Conservation (phyloP, 768 basidiomycete species). For the Clathrus columnatus region DNA sequence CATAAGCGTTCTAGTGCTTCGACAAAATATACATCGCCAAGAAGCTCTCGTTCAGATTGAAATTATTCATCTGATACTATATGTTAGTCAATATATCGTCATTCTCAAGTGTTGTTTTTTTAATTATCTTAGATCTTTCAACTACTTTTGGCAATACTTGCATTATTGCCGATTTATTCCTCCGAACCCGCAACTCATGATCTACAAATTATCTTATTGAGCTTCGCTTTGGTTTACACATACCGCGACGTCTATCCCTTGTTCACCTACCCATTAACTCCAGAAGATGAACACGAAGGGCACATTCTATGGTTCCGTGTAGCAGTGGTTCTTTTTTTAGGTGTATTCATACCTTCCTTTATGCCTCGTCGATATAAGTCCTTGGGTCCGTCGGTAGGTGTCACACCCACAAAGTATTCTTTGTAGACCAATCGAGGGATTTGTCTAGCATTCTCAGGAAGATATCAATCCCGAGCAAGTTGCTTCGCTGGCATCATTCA, state of each 20-base stretch:
- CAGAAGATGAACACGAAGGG: constrained; percentile 42
- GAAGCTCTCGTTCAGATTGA: neutral
- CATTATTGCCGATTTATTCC: neutral
- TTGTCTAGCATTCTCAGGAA: constrained; percentile 24
- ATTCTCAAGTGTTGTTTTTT: neutral
- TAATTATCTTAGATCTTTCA: neutral
- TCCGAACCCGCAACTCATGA: neutral
- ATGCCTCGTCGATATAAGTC: constrained; percentile 52
- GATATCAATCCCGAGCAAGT: constrained; percentile 40
- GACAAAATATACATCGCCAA: neutral
- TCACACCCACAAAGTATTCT: no score
- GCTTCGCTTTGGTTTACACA: neutral
- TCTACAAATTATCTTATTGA: constrained; percentile 5
- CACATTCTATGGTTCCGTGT: constrained; percentile 46
- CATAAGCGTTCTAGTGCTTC: neutral
- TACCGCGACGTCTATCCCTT: constrained; percentile 42
- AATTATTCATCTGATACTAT: neutral
- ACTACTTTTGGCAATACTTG: neutral
- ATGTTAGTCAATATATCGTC: neutral
- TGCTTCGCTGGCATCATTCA: constrained; percentile 33
- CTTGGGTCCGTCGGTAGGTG: constrained; percentile 40
- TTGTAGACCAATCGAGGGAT: no score
- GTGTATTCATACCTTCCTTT: constrained; percentile 42
- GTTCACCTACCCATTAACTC: constrained; percentile 40
- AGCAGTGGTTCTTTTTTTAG: constrained; percentile 33